Percentiles rank a stretch among this genome's conserved stretches.
These are phyloP conservation scores for Ascochyta clinopodiicola DNA, from an alignment of 2,329 filamentous ascomycete genomes.

Conservation along the genomic window DNA sequence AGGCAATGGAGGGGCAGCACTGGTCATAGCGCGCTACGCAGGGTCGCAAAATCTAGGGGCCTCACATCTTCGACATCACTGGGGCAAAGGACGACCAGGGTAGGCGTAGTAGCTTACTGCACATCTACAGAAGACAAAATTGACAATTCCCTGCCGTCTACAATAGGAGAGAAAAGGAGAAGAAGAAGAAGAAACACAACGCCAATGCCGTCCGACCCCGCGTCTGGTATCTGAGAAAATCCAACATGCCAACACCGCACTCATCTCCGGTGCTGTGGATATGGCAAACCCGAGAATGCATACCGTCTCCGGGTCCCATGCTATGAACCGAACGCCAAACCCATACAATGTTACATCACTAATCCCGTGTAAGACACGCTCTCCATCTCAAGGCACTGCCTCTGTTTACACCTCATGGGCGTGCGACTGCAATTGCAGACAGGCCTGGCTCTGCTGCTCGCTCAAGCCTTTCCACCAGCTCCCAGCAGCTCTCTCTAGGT, in stretches of 20 bases:
- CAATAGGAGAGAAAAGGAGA: neutral
- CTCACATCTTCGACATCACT: neutral
- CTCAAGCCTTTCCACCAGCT: constrained; percentile 17
- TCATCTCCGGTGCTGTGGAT: neutral
- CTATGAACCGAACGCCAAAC: constrained; percentile 9
- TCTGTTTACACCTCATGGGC: neutral
- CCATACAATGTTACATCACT: neutral
- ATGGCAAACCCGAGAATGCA: constrained; percentile 4
- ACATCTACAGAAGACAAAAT: neutral
- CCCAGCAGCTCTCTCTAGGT: constrained; percentile 29
- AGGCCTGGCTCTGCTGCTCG: constrained; percentile 32
- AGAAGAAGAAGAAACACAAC: neutral
- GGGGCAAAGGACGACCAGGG: too few species aligned
- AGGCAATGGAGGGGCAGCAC: constrained; percentile 31
- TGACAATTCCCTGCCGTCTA: neutral
- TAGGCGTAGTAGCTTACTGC: neutral
- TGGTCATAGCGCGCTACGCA: neutral
- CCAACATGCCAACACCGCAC: constrained; percentile 11
- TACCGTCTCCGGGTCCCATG: constrained; percentile 5
- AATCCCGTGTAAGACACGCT: neutral
- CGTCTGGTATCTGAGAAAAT: constrained; percentile 13
- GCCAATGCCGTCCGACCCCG: neutral
- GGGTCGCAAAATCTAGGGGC: neutral
- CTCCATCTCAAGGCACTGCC: neutral
- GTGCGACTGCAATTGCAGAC: constrained; percentile 6